phyloP scores from a whole-genome alignment of 1,284 basidiomycete species.

The Xerocomus nothofagi region DNA sequence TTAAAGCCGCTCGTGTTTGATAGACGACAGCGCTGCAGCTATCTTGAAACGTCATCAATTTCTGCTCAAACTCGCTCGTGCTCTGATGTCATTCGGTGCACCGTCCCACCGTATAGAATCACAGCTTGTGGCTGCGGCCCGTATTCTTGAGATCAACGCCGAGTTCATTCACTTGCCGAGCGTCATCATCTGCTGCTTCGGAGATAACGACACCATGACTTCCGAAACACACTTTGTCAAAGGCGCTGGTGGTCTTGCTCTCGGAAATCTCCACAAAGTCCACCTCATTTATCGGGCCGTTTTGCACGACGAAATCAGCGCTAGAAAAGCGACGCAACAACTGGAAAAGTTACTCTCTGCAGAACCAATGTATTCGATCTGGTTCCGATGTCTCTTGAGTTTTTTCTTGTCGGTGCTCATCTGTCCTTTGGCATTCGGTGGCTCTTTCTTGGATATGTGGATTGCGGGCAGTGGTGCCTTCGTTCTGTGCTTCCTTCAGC shows the following conservation, averaged over 20 bases:
- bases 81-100: slow-evolving; percentile 70
- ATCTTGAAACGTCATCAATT: slow-evolving; percentile 60
- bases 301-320: slow-evolving; percentile 83
- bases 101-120: slow-evolving; percentile 72
- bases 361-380: slow-evolving; percentile 58
- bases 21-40: slow-evolving; percentile 35
- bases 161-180: slow-evolving; percentile 80
- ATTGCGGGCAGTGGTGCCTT: slow-evolving; percentile 69
- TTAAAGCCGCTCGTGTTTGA: not conserved
- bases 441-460: slow-evolving; percentile 82
- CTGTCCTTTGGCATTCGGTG: slow-evolving; percentile 82
- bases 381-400: slow-evolving; percentile 64
- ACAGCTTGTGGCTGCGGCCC: slow-evolving; percentile 70
- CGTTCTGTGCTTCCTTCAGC: slow-evolving; percentile 66
- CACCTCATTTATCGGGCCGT: slow-evolving; percentile 77
- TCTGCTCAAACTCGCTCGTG: slow-evolving; percentile 60
- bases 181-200: slow-evolving; percentile 82
- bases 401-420: slow-evolving; percentile 74
- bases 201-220: slow-evolving; percentile 72
- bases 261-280: slow-evolving; percentile 75
- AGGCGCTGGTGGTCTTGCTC: slow-evolving; percentile 67
- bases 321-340: slow-evolving; percentile 59
- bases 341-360: slow-evolving; percentile 52
- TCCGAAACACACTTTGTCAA: slow-evolving; percentile 85
- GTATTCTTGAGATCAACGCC: slow-evolving; percentile 80